phyloP scores from a whole-genome alignment of 2,329 filamentous ascomycete genomes.

The Aspergillaceae sp. region DNA sequence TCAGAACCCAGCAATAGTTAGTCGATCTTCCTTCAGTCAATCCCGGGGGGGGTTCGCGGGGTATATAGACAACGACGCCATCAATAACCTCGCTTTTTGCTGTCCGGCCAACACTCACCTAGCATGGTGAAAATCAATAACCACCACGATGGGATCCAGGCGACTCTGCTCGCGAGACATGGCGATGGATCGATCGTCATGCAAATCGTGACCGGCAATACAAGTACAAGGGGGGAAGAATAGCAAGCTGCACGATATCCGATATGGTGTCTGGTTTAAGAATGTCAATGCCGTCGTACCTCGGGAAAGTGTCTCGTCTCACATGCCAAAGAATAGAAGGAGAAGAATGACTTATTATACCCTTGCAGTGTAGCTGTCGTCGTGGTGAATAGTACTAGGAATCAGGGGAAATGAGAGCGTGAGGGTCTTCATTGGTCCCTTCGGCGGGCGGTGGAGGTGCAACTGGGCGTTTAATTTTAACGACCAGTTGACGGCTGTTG shows the following conservation, averaged over 20 bases:
- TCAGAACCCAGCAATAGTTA: conserved; percentile 3
- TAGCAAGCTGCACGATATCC: too few species aligned
- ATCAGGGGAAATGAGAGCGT: conserved; percentile 3
- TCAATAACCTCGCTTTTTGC: neutral
- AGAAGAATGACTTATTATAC: too few species aligned
- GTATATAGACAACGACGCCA: too few species aligned
- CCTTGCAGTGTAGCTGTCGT: too few species aligned
- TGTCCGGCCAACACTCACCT: conserved; percentile 25
- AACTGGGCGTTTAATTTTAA: neutral
- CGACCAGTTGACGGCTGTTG: too few species aligned
- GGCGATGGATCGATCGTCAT: conserved; percentile 8
- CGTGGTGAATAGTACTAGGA: neutral
- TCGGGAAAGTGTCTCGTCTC: too few species aligned
- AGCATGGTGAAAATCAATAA: conserved; percentile 79
- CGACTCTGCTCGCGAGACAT: conserved; percentile 38
- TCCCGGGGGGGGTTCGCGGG: neutral
- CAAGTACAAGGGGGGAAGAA: neutral
- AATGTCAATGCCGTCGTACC: neutral
- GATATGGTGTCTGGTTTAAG: neutral
- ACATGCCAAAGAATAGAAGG: neutral
- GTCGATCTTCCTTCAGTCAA: neutral
- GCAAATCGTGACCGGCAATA: neutral
- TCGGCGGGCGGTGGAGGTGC: conserved; percentile 13
- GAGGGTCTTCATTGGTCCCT: neutral
- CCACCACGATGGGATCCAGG: conserved; percentile 59